Conservation (phyloP, 2,329 filamentous ascomycete genomes). For the Aspergillus floridensis region DNA sequence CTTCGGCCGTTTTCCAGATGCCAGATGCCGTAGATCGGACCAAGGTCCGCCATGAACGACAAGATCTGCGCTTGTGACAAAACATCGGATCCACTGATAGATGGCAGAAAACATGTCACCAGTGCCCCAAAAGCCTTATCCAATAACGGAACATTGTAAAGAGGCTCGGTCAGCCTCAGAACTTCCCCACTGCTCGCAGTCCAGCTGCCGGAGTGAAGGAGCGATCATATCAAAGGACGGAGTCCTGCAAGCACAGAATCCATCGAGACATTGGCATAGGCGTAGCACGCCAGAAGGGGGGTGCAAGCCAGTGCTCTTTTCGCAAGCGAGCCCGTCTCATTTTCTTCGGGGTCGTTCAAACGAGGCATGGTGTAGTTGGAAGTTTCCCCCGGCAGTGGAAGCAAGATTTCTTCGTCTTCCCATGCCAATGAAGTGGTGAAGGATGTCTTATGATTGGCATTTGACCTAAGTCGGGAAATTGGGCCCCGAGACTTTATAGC, state of each 20-base stretch:
- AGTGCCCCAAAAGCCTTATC: constrained; percentile 1
- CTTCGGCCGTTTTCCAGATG: constrained; percentile 12
- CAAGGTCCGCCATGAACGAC: constrained; percentile 10
- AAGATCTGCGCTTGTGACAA: constrained; percentile 6
- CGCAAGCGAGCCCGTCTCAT: no score
- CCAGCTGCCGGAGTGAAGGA: not conserved
- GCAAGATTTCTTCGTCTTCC: not conserved
- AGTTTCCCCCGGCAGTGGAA: not conserved
- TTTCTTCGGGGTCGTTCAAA: no score
- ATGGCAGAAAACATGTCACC: constrained; percentile 10
- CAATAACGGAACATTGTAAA: not conserved
- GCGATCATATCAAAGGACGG: no score
- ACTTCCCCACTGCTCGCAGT: constrained; percentile 3
- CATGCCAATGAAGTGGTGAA: no score
- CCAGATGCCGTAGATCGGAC: constrained; percentile 7
- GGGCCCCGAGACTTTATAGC: no score
- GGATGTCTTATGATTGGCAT: not conserved
- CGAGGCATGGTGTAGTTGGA: not conserved
- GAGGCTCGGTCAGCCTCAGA: not conserved
- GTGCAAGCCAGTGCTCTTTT: no score
- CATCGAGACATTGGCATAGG: no score
- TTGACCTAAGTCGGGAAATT: not conserved
- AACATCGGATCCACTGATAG: constrained; percentile 7
- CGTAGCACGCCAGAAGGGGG: no score
- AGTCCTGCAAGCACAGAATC: no score